These are phyloP conservation scores for Monilinia polystroma DNA, from an alignment of 2,329 filamentous ascomycete genomes.

Conservation along the genomic window DNA sequence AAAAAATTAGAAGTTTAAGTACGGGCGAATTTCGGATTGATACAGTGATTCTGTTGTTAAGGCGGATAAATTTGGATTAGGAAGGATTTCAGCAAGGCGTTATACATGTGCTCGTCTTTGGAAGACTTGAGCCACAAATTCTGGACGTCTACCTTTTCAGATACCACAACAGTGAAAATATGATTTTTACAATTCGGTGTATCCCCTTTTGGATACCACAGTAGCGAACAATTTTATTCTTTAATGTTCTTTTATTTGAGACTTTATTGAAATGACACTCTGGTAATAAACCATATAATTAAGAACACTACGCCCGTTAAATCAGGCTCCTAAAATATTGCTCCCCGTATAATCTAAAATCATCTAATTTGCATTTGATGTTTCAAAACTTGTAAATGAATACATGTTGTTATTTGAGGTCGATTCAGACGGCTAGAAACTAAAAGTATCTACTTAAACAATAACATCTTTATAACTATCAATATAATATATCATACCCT, in stretches of 20 bases:
- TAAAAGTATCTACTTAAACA: too few species aligned
- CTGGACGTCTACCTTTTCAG: background rate
- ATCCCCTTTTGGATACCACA: conserved; percentile 8
- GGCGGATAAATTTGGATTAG: background rate
- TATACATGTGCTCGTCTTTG: conserved; percentile 3
- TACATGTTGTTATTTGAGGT: too few species aligned
- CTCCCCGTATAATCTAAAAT: too few species aligned
- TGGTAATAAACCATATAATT: background rate
- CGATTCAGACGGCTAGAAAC: too few species aligned
- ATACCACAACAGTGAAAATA: conserved; percentile 8
- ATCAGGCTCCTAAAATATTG: too few species aligned
- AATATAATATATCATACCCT: background rate
- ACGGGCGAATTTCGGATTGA: background rate
- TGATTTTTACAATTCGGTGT: background rate
- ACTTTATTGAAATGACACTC: background rate
- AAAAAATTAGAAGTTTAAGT: conserved; percentile 20
- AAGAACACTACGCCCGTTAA: too few species aligned
- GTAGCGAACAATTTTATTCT: conserved; percentile 4
- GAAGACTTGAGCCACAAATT: conserved; percentile 4
- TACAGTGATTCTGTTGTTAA: background rate
- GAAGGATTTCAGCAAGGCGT: conserved; percentile 8
- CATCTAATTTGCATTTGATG: too few species aligned
- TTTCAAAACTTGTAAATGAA: too few species aligned
- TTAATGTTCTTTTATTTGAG: background rate
- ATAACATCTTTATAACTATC: too few species aligned